Evolutionary conservation across 495 filamentous ascomycete genomes (phyloP), one percentile per base, ranked within the genome.

Genomic region (Aspergillus biplanus): DNA sequence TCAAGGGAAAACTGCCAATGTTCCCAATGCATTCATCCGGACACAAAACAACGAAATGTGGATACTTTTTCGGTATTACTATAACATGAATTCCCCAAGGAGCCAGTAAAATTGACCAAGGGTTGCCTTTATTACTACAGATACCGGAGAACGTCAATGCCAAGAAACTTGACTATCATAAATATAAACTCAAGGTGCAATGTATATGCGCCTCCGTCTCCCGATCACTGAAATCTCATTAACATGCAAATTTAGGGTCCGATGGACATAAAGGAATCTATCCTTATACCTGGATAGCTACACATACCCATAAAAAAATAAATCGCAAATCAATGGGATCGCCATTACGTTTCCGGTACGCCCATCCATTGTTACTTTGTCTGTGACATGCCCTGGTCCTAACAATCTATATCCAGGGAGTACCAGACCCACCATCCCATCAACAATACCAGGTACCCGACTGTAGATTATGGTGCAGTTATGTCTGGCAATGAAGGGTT

Each of bases 1-100:
- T 21, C 34, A 44, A 93, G 92, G 67, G 92, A 97, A 58, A 90
- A 93, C 68, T 97, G 92, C 69, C 90, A 87, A 54, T 97, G 92
- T 69, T 61, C 71, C 0, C 71, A 78, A 53, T 97, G 93, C 71
- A 80, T 92, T 9, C 87, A 96, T 70, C 86, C 85, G 61, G 86
- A 89, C 56, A 97, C 93, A 13, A 86, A 75, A 71, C 93, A 97
- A 73, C 82, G 91, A 35, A 82, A 83, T 33, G 79, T 89, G 42
- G 82, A 94, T 67, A 92, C 88, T 0, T 93, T 93, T 67, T 74
- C 73, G 61, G 88, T 90, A 80, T 65, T 79, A 35, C 32, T 37
- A 34, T 52, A 31, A 39, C 67, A 21, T 31, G 33, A n/a, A 58
- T 62, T 35, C 32, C 44, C 42, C 21, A 34, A 9, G 44, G 34